Evolutionary conservation across 2,329 filamentous ascomycete species (phyloP).

Genomic region (Calonectria leucothoes): DNA sequence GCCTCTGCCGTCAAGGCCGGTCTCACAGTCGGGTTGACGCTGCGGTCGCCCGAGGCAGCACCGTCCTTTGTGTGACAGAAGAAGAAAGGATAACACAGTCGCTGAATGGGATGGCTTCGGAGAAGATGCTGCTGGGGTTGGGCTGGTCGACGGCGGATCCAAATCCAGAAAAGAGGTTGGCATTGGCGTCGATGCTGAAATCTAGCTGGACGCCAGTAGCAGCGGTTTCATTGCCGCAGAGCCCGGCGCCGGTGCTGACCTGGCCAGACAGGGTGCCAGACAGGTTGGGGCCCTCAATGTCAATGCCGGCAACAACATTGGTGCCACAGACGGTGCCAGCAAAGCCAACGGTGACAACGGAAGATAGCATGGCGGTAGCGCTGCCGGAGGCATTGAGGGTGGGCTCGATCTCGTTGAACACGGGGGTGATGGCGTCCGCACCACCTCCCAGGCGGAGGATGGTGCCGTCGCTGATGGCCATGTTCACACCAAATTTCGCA

Average conservation of each 20-base stretch:
- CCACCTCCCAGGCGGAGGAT: neutral
- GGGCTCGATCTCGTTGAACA: slow-evolving; percentile 7
- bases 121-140: slow-evolving; percentile 4
- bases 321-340: neutral
- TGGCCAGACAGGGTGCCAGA: neutral
- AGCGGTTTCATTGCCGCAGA: neutral
- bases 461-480: slow-evolving; percentile 10
- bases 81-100: neutral
- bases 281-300: neutral
- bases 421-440: slow-evolving; percentile 1
- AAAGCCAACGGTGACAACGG: slow-evolving; percentile 10
- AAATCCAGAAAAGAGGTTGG: slow-evolving; percentile 9
- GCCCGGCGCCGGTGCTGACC: neutral
- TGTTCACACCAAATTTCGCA: neutral
- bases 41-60: too few species aligned
- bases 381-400: slow-evolving; percentile 3
- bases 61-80: too few species aligned
- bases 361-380: neutral
- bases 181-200: neutral
- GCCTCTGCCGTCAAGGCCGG: too few species aligned
- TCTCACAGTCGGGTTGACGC: too few species aligned
- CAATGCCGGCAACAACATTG: neutral
- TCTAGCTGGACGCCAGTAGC: slow-evolving; percentile 1
- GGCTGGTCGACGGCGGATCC: slow-evolving; percentile 7
- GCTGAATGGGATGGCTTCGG: neutral